Base-by-base conservation (phyloP, 2,329 filamentous ascomycete species). In the Gremmenia infestans region DNA sequence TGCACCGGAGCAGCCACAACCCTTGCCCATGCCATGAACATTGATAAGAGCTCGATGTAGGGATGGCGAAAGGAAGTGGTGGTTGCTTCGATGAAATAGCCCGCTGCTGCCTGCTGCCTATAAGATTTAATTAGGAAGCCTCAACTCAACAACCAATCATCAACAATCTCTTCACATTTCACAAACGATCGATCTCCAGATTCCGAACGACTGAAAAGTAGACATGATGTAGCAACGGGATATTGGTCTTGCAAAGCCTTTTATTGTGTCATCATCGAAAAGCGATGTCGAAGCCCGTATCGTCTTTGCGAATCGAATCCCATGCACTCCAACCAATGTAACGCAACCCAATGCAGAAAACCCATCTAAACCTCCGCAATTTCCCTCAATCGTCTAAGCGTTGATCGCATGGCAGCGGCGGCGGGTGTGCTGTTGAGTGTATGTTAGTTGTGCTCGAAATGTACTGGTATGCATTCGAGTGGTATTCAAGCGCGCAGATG, bases 311-410 rank as follows among this genome's bases (percentile, higher is more conserved):
- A 22, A 45, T 62, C 66, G 60, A 32, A 65, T 70, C 68, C 67
- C 63, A 65, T 65, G 63, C 67, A 64, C 66, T 22, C 42, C 65
- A 67, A 62, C 65, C 67, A 68, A 69, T 68, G 65, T 63, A 63
- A 63, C n/a, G 58, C 60, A 58, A 61, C 53, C 62, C 65, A 54
- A 59, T 52, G 56, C 57, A 56, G 63, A 61, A 65, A 61, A 65
- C 48, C 66, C 71, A 70, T 75, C 81, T 89, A 93, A 79, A 95
- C 90, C 86, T 96, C 92, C 74, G 89, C 89, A 81, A 96, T 96
- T 81, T 97, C 92, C 76, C 92, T 88, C 81, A 97, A 84, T 86
- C 92, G 88, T 81, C 92, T 89, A 79, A 97, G 91, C 71, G 92
- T 97, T 70, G 92, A 97, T 79, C 92, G 86, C 79, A 92, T 96